Evolutionary conservation across 139 green algal genomes (phyloP), one percentile per base, ranked within the genome.

Genomic region (Zygnema circumcarinatum): DNA sequence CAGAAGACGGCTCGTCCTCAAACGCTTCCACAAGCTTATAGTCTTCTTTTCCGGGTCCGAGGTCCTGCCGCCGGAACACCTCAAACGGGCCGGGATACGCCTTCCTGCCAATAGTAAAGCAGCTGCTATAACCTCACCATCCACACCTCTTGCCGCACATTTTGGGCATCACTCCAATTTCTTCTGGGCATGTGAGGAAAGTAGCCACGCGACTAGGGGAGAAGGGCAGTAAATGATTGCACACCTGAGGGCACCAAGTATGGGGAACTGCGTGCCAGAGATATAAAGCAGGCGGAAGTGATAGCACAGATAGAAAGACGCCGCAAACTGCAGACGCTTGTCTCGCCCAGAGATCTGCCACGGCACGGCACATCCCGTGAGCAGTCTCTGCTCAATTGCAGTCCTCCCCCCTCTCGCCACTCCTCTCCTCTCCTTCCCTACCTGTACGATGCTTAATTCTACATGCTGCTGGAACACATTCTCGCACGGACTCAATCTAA

Each of bases 221-320:
- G 22, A 79, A 47, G 21, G 22, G 33, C 72, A 79, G 21, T 47
- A 36, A 32, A 54, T 16, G 33, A 47, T 79, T 79, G 72, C 21
- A 16, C 16, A 91, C 86, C 86, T 90, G 29, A 90, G 41, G 2
- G 87, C 72, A 29, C 88, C 88, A 3, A 90, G 76, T 11, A 92
- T 92, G 25, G 91, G 88, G 39, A 90, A 91, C 35, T 83, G 81
- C 21, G 87, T 90, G 72, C 67, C 78, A 20, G 89, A 90, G 20
- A 56, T 35, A 81, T 92, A 93, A 25, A 94, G 84, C 36, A 94
- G 72, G 1, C 91, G 85, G 74, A 93, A 93, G 56, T 92, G 67
- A 73, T 93, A 93, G 29, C 85, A 76, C 20, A 81, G 22, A 54
- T 84, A n/a, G 47, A 94, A 94, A 0, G 68, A 84, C n/a, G 53